Base-by-base conservation (phyloP, 495 filamentous ascomycete species). In the Hypoxylon lienhwacheense region DNA sequence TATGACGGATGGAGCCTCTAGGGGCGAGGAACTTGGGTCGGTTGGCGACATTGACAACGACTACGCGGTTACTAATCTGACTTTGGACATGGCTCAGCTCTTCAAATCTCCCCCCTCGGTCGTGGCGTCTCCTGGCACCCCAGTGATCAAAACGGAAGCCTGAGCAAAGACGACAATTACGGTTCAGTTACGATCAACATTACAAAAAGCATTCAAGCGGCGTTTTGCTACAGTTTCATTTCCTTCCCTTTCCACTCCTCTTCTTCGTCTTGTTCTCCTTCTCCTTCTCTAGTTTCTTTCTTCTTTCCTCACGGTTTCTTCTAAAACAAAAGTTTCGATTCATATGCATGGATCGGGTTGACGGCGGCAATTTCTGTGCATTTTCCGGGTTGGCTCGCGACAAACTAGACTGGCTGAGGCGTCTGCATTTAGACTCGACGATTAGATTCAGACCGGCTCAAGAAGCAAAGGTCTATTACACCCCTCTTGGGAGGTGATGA, bases 31-130 rank as follows among this genome's bases (percentile, higher is more conserved):
- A 49, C 63, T 79, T 55, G 81, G 81, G 25, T 78, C 77, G 2
- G 79, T 83, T 3, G 78, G 73, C 24, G 74, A 79, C 11, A 82
- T 86, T 35, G 79, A 86, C 61, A 76, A 80, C 8, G 70, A 74
- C 20, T 86, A 83, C 55, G 82, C 79, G 1, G 66, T 81, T 16
- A 72, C 73, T 43, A 77, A 85, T 61, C 66, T 85, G 60, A 84
- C 81, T 10, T 71, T 85, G 48, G 79, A 87, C 61, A 87, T 87
- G 82, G 81, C 82, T 47, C 73, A 81, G 44, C 73, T 87, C 10
- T 87, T 87, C 59, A 73, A 68, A 58, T 78, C 78, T 29, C 68
- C 82, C n/a, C 63, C 66, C 20, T 46, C 52, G 11, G 37, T 66
- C 35, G 56, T 59, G 36, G 66, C 64, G 39, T 69, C 67, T 41